Percentiles rank a stretch among this genome's conserved stretches.
Conservation (phyloP, 306 rosid genomes). For the Vigna nakashimae region DNA sequence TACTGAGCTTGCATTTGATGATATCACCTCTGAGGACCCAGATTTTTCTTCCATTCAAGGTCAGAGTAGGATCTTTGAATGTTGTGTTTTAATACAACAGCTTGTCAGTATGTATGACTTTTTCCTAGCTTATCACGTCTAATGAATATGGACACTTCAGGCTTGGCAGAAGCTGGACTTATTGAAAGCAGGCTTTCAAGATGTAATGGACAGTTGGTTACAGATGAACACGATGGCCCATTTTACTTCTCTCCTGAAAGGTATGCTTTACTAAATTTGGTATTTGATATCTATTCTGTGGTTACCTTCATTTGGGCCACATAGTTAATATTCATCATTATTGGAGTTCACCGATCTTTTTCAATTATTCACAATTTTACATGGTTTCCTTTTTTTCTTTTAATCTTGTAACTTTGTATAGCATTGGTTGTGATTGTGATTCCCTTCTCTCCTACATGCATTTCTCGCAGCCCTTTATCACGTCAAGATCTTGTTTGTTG, state of each 20-base stretch:
- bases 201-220: conserved; percentile 56
- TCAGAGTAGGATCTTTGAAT: conserved; percentile 43
- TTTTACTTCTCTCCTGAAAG: conserved; percentile 72
- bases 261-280: conserved; percentile 48
- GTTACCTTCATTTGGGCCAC: background rate
- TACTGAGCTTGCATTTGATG: conserved; percentile 85
- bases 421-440: background rate
- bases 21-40: conserved; percentile 76
- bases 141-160: conserved; percentile 47
- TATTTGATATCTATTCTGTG: conserved; percentile 15
- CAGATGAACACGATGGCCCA: conserved; percentile 58
- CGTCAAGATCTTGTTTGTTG: conserved; percentile 87
- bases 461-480: conserved; percentile 68
- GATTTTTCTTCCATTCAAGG: conserved; percentile 90
- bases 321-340: background rate
- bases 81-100: background rate
- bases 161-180: conserved; percentile 92
- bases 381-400: background rate
- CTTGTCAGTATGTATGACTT: background rate
- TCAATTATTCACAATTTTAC: conserved; percentile 1
- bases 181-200: conserved; percentile 82
- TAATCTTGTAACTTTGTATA: conserved; percentile 1
- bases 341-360: background rate
- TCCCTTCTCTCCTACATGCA: conserved; percentile 24
- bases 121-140: conserved; percentile 25